These are phyloP conservation scores for Parsonsia alboflavescens DNA, from an alignment of 257 asterid species.

Conservation along the genomic window DNA sequence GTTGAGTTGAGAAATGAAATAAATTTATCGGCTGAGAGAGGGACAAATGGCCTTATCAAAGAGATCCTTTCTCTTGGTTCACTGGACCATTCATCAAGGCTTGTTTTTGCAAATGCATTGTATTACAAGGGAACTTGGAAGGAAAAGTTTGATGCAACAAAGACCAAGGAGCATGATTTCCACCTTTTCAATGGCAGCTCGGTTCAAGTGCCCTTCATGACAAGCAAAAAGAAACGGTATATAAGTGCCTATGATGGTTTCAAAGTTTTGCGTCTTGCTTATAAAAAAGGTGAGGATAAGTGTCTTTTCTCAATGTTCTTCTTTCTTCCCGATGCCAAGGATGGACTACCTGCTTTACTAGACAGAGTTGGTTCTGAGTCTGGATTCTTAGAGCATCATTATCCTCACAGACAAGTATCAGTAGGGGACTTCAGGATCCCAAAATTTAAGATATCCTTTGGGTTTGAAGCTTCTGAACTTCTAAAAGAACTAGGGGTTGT, in stretches of 20 bases:
- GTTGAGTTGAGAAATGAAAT: slow-evolving; percentile 5
- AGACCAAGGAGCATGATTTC: too few relatives aligned
- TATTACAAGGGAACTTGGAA: slow-evolving; percentile 39
- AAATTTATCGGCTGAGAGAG: slow-evolving; percentile 12
- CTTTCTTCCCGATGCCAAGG: slow-evolving; percentile 28
- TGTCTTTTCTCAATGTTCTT: slow-evolving; percentile 35
- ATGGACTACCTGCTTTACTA: slow-evolving; percentile 22
- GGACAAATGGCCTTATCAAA: slow-evolving; percentile 16
- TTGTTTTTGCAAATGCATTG: slow-evolving; percentile 36
- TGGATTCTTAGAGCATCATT: slow-evolving; percentile 22
- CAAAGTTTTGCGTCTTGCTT: slow-evolving; percentile 33
- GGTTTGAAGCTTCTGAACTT: slow-evolving; percentile 35
- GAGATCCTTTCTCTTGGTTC: slow-evolving; percentile 17
- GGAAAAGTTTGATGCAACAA: background rate
- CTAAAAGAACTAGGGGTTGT: slow-evolving; percentile 30
- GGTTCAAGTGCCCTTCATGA: too few relatives aligned
- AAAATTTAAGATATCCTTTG: slow-evolving; percentile 31
- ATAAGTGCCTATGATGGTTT: slow-evolving; percentile 24
- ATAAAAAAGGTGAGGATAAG: slow-evolving; percentile 31
- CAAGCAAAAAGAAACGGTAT: slow-evolving; percentile 13
- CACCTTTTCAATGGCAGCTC: too few relatives aligned
- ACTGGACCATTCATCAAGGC: slow-evolving; percentile 19
- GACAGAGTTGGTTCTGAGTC: slow-evolving; percentile 25
- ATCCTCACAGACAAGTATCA: slow-evolving; percentile 4
- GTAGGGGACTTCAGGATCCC: slow-evolving; percentile 20